Base-by-base conservation (phyloP, 441 rosid genomes). In the Cnidoscolus chayamansa region DNA sequence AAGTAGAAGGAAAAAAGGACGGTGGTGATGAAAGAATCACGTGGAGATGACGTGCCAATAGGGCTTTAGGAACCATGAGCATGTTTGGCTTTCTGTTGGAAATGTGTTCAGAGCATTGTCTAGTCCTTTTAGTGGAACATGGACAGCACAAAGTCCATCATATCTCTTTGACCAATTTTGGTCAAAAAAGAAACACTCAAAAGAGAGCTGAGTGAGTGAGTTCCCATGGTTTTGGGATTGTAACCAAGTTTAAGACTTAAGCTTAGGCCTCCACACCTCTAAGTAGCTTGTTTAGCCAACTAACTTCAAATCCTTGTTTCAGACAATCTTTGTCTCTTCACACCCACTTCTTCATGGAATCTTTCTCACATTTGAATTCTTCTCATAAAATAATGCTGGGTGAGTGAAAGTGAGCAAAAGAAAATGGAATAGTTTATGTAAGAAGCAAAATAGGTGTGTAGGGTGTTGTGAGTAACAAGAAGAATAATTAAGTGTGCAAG, bases 181-280 rank as follows among this genome's bases (percentile, higher is more conserved):
- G 64, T 57, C 13, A 51, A 67, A 43, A 40, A 15, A 10, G 37
- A 65, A 65, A 12, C n/a, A 25, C 54, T 19, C 2, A 60, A 25
- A 25, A 25, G 25, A 25, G 0, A 25, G 25, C n/a, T 25, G 25
- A 25, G 25, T 25, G 58, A 30, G 53, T 0, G 19, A 32, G 67
- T 72, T 81, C 72, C 77, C 70, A 72, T 57, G 68, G 66, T 40
- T 68, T 74, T 64, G 77, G 79, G 83, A 77, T 77, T 72, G 73
- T 65, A 72, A 77, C 56, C 49, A 17, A 51, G 30, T 72, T 80
- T 67, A 7, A 50, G 15, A 37, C 50, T 49, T 13, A 10, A 10
- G 25, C 30, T 10, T 25, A 58, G 30, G 6, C 25, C 16, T 20
- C n/a, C 10, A 17, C 25, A 25, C 55, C 10, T 20, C 16, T 11